Percentiles rank a stretch among this genome's conserved stretches.
Evolutionary conservation across 306 rosid species (phyloP).

Genomic region (Styphnolobium japonicum): DNA sequence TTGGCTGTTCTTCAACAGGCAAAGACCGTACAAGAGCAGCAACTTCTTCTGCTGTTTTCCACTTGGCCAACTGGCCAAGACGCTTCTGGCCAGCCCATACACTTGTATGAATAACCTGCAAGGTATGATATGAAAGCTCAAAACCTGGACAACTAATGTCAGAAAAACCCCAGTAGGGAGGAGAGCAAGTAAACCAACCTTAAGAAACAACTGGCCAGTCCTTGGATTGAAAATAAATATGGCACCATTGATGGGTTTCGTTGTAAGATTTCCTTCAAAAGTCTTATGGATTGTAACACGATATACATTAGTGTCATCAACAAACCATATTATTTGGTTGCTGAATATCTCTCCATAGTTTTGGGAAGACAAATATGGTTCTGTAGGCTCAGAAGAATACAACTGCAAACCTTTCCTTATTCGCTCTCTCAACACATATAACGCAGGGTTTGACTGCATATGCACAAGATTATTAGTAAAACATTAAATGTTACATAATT

Average conservation of each 20-base stretch:
- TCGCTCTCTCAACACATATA: conserved; percentile 96
- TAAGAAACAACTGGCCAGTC: conserved; percentile 92
- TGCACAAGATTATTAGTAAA: conserved; percentile 28
- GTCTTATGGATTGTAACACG: conserved; percentile 99
- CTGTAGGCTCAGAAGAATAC: conserved; percentile 99
- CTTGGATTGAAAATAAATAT: conserved; percentile 96
- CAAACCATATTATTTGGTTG: conserved; percentile 99
- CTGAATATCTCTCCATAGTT: conserved; percentile 99
- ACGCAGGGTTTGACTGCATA: conserved; percentile 97
- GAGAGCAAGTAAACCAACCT: conserved; percentile 48
- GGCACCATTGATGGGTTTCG: conserved; percentile 98
- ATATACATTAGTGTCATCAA: conserved; percentile 98
- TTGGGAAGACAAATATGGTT: conserved; percentile 96
- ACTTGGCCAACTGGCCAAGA: conserved; percentile 99
- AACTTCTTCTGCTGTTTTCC: conserved; percentile 99
- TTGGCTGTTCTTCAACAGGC: conserved; percentile 98
- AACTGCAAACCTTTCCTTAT: conserved; percentile 97
- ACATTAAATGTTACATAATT: neutral
- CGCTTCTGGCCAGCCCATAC: conserved; percentile 99
- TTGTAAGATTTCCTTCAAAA: conserved; percentile 97
- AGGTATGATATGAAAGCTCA: conserved; percentile 14
- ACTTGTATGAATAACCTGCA: conserved; percentile 96
- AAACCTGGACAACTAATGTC: neutral
- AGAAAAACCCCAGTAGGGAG: neutral
- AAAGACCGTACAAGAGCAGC: conserved; percentile 98